These are phyloP conservation scores for Rhizophagus sp. DNA, from an alignment of 192 early-diverging fungal species.

Conservation along the genomic window DNA sequence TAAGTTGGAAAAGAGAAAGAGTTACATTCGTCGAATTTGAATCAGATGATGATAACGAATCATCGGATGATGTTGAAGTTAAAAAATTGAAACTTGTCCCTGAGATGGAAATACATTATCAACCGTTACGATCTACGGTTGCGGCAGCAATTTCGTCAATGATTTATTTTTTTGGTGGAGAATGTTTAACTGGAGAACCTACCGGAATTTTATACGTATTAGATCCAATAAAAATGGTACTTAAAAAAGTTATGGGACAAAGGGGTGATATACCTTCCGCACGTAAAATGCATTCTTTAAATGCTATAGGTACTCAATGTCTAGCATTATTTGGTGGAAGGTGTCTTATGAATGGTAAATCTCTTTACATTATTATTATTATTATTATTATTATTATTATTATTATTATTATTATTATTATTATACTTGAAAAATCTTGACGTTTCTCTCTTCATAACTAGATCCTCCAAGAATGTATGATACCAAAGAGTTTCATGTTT, in stretches of 20 bases:
- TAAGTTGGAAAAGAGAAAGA: neutral
- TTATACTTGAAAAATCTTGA: too few relatives aligned
- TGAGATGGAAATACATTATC: neutral
- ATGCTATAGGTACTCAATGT: neutral
- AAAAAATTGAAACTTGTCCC: neutral
- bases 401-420: neutral
- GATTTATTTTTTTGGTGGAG: slow-evolving; percentile 20
- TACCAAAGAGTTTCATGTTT: slow-evolving; percentile 15
- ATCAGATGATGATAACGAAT: neutral
- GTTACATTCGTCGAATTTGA: neutral
- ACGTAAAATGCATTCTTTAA: neutral
- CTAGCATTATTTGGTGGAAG: slow-evolving; percentile 14
- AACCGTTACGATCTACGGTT: neutral
- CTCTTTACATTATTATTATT: neutral
- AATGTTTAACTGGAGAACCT: neutral
- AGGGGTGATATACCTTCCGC: neutral
- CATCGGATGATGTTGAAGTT: neutral
- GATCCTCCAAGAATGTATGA: neutral
- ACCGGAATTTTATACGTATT: neutral
- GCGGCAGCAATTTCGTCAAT: neutral
- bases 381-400: neutral
- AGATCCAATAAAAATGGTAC: neutral
- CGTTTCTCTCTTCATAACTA: neutral
- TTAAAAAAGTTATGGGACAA: neutral
- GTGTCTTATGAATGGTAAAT: neutral